phyloP scores from a whole-genome alignment of 2,329 filamentous ascomycete species.

The Claviceps citrina region DNA sequence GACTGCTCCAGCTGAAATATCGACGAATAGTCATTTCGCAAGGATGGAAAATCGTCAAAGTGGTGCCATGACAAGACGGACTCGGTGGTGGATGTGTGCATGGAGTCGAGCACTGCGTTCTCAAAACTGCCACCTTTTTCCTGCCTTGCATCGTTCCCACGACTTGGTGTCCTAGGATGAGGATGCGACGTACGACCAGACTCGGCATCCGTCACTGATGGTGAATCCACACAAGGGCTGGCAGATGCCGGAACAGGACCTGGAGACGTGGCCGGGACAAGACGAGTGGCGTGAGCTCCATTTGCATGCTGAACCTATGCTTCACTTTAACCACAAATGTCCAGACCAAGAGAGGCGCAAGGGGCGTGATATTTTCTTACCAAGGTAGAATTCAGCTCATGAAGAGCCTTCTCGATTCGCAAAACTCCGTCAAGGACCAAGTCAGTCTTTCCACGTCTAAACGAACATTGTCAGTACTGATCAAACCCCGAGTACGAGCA shows the following conservation, averaged over 20 bases:
- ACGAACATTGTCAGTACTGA: background rate
- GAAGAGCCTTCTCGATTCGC: conserved; percentile 30
- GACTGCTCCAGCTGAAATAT: conserved; percentile 33
- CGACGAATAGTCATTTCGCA: conserved; percentile 26
- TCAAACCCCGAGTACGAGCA: background rate
- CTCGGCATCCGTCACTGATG: conserved; percentile 3
- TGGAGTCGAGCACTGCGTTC: conserved; percentile 33
- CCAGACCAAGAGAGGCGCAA: background rate
- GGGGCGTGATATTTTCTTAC: conserved; percentile 13
- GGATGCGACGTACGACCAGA: conserved; percentile 11
- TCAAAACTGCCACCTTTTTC: conserved; percentile 18
- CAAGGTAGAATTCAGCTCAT: conserved; percentile 27
- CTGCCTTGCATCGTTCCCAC: conserved; percentile 7
- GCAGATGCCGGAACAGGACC: background rate
- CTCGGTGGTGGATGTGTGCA: conserved; percentile 36
- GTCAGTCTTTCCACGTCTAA: conserved; percentile 30
- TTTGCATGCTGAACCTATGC: conserved; percentile 1
- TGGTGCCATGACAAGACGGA: conserved; percentile 36
- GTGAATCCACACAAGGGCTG: conserved; percentile 2
- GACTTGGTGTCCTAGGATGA: conserved; percentile 11
- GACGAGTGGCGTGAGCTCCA: conserved; percentile 9
- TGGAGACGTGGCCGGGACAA: background rate
- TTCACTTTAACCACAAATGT: background rate
- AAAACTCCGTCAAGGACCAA: conserved; percentile 35
- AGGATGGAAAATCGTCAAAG: conserved; percentile 28